Evolutionary conservation across 2,329 filamentous ascomycete genomes (phyloP).

Genomic region (Ramichloridium luteum): DNA sequence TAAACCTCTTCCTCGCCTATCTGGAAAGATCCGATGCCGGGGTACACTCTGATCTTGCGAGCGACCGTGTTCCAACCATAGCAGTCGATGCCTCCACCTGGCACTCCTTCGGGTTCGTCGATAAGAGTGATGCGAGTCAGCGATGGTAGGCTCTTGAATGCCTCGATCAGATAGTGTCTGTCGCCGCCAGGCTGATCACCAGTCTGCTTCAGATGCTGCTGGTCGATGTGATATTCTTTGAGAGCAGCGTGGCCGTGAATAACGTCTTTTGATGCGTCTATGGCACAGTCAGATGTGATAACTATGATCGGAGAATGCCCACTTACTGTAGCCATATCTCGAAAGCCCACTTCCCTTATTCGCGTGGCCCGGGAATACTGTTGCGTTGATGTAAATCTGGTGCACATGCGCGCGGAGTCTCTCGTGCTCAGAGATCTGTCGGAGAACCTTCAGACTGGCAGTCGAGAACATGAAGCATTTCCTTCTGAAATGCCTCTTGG

Average conservation of each 20-base stretch:
- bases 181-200: too few species aligned
- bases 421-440: conserved; percentile 15
- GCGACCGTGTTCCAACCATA: conserved; percentile 13
- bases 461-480: conserved; percentile 18
- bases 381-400: conserved; percentile 15
- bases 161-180: conserved; percentile 13
- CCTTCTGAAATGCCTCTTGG: conserved; percentile 16
- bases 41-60: conserved; percentile 11
- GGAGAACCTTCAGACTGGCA: conserved; percentile 16
- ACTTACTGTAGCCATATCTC: too few species aligned
- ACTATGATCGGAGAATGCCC: too few species aligned
- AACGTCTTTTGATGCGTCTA: too few species aligned
- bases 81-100: conserved; percentile 8
- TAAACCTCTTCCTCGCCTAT: conserved; percentile 2
- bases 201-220: conserved; percentile 12
- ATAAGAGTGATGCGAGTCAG: conserved; percentile 9
- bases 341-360: too few species aligned
- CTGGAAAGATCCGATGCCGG: too few species aligned
- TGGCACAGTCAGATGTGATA: too few species aligned
- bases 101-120: conserved; percentile 7
- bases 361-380: conserved; percentile 12
- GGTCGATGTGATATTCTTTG: too few species aligned
- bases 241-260: too few species aligned
- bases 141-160: conserved; percentile 13
- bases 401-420: conserved; percentile 15